Evolutionary conservation across 768 basidiomycete species (phyloP).

Genomic region (Amylocystis lapponica): DNA sequence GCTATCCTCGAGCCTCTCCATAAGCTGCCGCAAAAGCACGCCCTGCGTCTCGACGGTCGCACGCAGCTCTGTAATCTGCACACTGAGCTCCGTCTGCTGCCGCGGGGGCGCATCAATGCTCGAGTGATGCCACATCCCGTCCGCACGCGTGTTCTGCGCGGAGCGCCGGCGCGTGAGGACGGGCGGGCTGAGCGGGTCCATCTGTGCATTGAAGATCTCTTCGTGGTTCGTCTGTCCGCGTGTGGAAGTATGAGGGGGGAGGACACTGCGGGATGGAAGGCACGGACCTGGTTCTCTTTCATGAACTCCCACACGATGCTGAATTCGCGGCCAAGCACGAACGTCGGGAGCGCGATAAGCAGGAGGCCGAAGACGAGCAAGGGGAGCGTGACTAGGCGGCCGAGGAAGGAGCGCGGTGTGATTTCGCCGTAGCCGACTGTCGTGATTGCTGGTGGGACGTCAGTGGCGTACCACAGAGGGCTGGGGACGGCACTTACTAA

Average conservation of each 20-base stretch:
- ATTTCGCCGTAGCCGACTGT: slow-evolving; percentile 93
- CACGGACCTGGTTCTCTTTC: slow-evolving; percentile 43
- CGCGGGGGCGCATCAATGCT: slow-evolving; percentile 8
- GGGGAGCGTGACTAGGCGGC: slow-evolving; percentile 79
- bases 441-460: slow-evolving; percentile 56
- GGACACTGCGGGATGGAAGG: neutral
- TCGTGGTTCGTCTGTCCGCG: slow-evolving; percentile 6
- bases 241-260: neutral
- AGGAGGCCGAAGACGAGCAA: slow-evolving; percentile 84
- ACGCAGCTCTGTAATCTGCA: slow-evolving; percentile 56
- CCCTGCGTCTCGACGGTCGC: slow-evolving; percentile 55
- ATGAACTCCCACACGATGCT: slow-evolving; percentile 86
- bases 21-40: slow-evolving; percentile 35
- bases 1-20: slow-evolving; percentile 22
- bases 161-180: slow-evolving; percentile 9
- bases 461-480: neutral
- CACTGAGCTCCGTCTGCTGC: slow-evolving; percentile 40
- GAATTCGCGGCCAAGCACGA: slow-evolving; percentile 90
- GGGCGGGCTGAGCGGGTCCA: slow-evolving; percentile 13
- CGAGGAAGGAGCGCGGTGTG: slow-evolving; percentile 83
- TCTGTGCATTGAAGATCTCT: slow-evolving; percentile 6
- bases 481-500: slow-evolving; percentile 49
- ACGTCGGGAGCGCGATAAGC: slow-evolving; percentile 85
- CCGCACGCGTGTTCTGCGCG: neutral
- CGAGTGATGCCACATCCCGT: slow-evolving; percentile 10